Percentiles rank a stretch among this genome's conserved stretches.
These are phyloP conservation scores for Trichoderma arundinaceum DNA, from an alignment of 2,329 filamentous ascomycete genomes.

Conservation along the genomic window DNA sequence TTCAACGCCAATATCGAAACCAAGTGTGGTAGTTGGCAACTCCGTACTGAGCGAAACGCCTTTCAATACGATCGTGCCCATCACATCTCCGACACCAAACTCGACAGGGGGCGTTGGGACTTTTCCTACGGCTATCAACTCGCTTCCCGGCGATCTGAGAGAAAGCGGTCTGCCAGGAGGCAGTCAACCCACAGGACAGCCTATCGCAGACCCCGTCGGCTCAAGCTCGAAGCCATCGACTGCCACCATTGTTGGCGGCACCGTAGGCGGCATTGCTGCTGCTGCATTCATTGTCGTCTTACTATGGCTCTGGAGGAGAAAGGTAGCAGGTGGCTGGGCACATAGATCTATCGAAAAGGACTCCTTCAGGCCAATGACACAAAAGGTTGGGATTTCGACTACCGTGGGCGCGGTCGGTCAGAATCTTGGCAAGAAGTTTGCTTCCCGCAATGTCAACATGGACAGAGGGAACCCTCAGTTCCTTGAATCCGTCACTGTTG, in stretches of 20 bases:
- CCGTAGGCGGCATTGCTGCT: constrained; percentile 55
- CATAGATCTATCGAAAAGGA: constrained; percentile 45
- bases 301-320: constrained; percentile 58
- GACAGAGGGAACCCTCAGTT: constrained; percentile 62
- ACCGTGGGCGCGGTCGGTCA: constrained; percentile 7
- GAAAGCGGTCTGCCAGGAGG: neutral
- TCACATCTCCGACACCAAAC: neutral
- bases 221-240: constrained; percentile 34
- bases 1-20: neutral
- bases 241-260: constrained; percentile 56
- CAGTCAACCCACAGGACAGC: constrained; percentile 3
- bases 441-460: constrained; percentile 50
- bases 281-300: constrained; percentile 53
- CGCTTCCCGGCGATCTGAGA: neutral
- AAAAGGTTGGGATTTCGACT: constrained; percentile 4
- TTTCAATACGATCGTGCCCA: neutral
- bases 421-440: constrained; percentile 9
- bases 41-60: neutral
- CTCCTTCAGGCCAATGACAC: constrained; percentile 49
- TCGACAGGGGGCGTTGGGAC: neutral
- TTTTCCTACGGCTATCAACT: neutral
- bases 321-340: constrained; percentile 33
- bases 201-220: constrained; percentile 3
- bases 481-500: constrained; percentile 47
- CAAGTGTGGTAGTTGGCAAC: neutral